Evolutionary conservation across 2,329 filamentous ascomycete species (phyloP).

Genomic region (Whalleya microplaca): DNA sequence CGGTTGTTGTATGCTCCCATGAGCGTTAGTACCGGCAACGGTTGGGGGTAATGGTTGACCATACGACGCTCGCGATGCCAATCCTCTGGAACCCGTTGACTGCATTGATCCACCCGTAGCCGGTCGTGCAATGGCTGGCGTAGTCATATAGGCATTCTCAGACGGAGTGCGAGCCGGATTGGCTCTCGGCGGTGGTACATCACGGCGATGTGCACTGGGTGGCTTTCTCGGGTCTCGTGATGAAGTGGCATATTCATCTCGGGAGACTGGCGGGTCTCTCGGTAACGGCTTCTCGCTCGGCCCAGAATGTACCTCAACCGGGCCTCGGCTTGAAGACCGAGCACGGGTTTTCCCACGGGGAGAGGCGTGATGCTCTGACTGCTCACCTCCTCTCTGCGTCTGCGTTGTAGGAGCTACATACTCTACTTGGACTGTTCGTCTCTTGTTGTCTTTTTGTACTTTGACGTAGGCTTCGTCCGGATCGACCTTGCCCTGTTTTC

Average conservation of each 20-base stretch:
- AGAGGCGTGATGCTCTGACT: slow-evolving; percentile 34
- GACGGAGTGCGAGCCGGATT: slow-evolving; percentile 56
- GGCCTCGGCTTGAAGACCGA: slow-evolving; percentile 58
- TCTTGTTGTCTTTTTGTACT: slow-evolving; percentile 83
- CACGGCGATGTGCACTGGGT: slow-evolving; percentile 53
- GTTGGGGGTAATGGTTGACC: slow-evolving; percentile 86
- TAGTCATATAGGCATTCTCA: slow-evolving; percentile 57
- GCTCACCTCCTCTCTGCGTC: slow-evolving; percentile 70
- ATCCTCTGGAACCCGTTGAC: slow-evolving; percentile 74
- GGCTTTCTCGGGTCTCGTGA: slow-evolving; percentile 44
- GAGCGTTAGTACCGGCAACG: slow-evolving; percentile 84
- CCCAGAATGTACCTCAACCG: slow-evolving; percentile 46
- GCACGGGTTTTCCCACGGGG: slow-evolving; percentile 49
- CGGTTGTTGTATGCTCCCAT: slow-evolving; percentile 88
- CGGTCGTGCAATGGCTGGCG: slow-evolving; percentile 60
- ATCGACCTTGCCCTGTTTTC: slow-evolving; percentile 77
- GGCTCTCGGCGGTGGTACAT: slow-evolving; percentile 50
- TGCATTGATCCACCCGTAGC: slow-evolving; percentile 88
- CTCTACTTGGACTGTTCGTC: slow-evolving; percentile 94
- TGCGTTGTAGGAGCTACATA: slow-evolving; percentile 92
- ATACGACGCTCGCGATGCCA: slow-evolving; percentile 75
- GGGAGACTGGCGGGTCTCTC: slow-evolving; percentile 55
- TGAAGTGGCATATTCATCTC: slow-evolving; percentile 46
- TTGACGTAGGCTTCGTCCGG: slow-evolving; percentile 63
- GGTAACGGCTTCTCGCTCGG: slow-evolving; percentile 63